Base-by-base conservation (phyloP, 306 rosid genomes). In the Mimosa bimucronata region DNA sequence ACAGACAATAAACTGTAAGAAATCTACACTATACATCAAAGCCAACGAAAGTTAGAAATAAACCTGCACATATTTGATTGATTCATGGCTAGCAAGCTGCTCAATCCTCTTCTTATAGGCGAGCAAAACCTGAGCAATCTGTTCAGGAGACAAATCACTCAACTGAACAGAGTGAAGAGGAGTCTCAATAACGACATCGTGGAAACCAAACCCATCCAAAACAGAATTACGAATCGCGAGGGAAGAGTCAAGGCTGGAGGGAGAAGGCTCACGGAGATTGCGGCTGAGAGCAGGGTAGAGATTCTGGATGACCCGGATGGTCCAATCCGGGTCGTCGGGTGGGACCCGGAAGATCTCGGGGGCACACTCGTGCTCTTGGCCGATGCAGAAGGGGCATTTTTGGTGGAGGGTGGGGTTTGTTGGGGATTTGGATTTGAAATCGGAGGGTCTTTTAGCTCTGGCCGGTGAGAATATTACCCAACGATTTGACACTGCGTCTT, bases 301-400 rank as follows among this genome's bases (percentile, higher is more conserved):
- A 77, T 91, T 94, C 85, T 94, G 82, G 79, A 94, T 91, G 77
- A 94, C 93, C 73, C 98, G 86, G 73, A 91, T 18, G 29, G 34
- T 87, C 98, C 98, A 94, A 1, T 91, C 81, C 6, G 90, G 82
- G 80, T 18, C 21, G 1, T 66, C 75, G 41, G 90, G 78, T 0
- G 98, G 98, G 66, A 91, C 66, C 58, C 98, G 90, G 46, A 93
- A 91, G 82, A 90, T 88, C 81, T 93, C 94, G 66, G 98, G 97
- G 8, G 98, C 98, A 21, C 98, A 91, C 23, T 83, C 80, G 81
- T 90, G 89, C 85, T 93, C 94, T 50, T 83, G 89, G 80, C 98
- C 97, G 52, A 88, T 82, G 82, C 98, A 93, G 84, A 91, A 91
- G 73, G 98, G 94, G 81, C 98, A 93, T 14, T 69, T 50, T 38